phyloP scores from a whole-genome alignment of 352 stramenopile species.

The Phytophthora vignae region DNA sequence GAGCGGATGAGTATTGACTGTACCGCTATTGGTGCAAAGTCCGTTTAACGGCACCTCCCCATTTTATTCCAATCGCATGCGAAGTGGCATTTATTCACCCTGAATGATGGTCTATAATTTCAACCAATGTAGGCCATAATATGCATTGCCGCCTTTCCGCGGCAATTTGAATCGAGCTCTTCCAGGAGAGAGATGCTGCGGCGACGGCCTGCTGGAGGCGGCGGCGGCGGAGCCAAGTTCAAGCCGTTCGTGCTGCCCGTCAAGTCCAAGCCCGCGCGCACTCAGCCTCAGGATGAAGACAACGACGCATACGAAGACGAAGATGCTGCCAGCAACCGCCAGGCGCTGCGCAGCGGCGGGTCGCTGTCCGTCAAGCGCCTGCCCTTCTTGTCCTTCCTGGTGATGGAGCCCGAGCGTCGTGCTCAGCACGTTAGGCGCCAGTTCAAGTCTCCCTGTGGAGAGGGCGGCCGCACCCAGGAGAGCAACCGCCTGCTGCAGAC shows the following conservation, averaged over 20 bases:
- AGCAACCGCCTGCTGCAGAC: constrained; percentile 80
- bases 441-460: constrained; percentile 85
- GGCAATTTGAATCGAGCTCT: constrained; percentile 17
- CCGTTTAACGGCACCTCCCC: not conserved
- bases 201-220: constrained; percentile 28
- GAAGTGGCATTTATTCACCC: not conserved
- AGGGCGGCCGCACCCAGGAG: constrained; percentile 62
- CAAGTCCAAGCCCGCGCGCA: constrained; percentile 38
- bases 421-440: constrained; percentile 63
- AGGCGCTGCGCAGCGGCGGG: constrained; percentile 55
- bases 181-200: constrained; percentile 44
- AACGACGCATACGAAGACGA: constrained; percentile 48
- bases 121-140: constrained; percentile 9
- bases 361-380: constrained; percentile 78
- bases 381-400: constrained; percentile 85
- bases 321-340: constrained; percentile 54
- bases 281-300: constrained; percentile 6
- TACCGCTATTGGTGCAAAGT: constrained; percentile 14
- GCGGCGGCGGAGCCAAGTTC: constrained; percentile 49
- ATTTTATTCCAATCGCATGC: not conserved
- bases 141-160: not conserved
- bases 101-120: constrained; percentile 35
- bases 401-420: constrained; percentile 63
- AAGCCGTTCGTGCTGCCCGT: constrained; percentile 83
- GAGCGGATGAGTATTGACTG: not conserved